Base-by-base conservation (phyloP, 371 early-diverging fungal genomes). In the Mucor plumbeus region DNA sequence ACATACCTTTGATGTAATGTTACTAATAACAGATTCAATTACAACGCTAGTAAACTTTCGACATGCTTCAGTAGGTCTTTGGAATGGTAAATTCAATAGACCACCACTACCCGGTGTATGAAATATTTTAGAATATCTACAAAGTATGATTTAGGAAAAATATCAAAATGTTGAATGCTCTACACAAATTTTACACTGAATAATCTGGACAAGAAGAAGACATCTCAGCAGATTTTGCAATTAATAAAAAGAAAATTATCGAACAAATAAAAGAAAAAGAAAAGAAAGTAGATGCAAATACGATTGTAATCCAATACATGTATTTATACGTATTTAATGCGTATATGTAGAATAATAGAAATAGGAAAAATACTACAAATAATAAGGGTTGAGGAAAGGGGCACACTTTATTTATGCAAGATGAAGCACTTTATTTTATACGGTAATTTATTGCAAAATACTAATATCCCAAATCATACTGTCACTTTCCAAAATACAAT, bases 61-160 rank as follows among this genome's bases (percentile, higher is more conserved):
- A 43, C 83, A 82, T 17, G 75, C 70, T 61, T 75, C 77, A 10
- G 73, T 56, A 21, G 83, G 83, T 36, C 83, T 61, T 58, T 82
- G 83, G 62, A 82, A 80, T 3, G 83, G 79, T 15, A 82, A 56
- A 34, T 73, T 61, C 14, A 80, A 58, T 39, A 74, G 50, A 6
- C 83, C 83, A 9, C 68, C 72, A 53, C 83, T 82, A 0, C 69
- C 78, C n/a, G 83, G 83, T 11, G 36, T 59, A 73, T 82, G 80
- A 43, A 70, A 80, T 4, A 58, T 31, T 44, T 65, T 70, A 7
- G 78, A 56, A 41, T 67, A 78, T 17, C 78, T 78, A 53, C 41
- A 60, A 26, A 3, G 3, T 26, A 6, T 4, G 8, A 50, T 38
- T 14, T 35, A 50, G 36, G 26, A 35, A 17, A 35, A 35, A 62